Evolutionary conservation across 2,329 filamentous ascomycete species (phyloP), one percentile per base, ranked within the genome.

Genomic region (Malbranchea zuffiana): DNA sequence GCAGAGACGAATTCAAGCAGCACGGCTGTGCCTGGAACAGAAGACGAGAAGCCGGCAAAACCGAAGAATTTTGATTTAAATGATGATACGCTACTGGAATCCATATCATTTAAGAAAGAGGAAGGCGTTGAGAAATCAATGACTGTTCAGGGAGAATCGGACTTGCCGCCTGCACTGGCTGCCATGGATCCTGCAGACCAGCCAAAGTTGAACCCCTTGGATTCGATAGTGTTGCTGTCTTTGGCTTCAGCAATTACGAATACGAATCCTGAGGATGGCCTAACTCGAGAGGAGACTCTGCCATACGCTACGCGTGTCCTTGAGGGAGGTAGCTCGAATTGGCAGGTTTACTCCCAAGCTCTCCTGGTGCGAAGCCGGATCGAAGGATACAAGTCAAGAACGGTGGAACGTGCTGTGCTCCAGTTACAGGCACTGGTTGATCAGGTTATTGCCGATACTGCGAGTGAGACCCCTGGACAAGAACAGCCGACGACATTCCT

Each of bases 311-410:
- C 79, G 1, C 76, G 90, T 26, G 90, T 96, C 0, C 69, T 98
- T 1, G 74, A 82, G 6, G 86, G 90, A 43, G 87, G 88, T 48
- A 82, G 82, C 30, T 88, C 85, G 1, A 98, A 96, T 58, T 98
- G 90, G 90, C 90, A 96, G 57, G 80, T 95, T 21, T 96, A 96
- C 55, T 95, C 90, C 0, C 87, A 96, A 54, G 90, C 86, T 0
- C 67, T 98, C 6, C 69, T 98, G 0, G 82, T 96, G 1, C 74
- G 90, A 29, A 93, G 84, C 42, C 73, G 90, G 11, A 88, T 96
- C 37, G 90, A 98, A 59, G 72, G 87, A 0, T 87, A 92, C 60
- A 75, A 77, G 36, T 84, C 87, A 36, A 72, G 88, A 37, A 98
- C 90, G 0, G 71, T 92, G 24, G 90, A 98, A 61, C 72, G 90